These are phyloP conservation scores for Anthostomella pinea DNA, from an alignment of 2,329 filamentous ascomycete species.

Conservation along the genomic window DNA sequence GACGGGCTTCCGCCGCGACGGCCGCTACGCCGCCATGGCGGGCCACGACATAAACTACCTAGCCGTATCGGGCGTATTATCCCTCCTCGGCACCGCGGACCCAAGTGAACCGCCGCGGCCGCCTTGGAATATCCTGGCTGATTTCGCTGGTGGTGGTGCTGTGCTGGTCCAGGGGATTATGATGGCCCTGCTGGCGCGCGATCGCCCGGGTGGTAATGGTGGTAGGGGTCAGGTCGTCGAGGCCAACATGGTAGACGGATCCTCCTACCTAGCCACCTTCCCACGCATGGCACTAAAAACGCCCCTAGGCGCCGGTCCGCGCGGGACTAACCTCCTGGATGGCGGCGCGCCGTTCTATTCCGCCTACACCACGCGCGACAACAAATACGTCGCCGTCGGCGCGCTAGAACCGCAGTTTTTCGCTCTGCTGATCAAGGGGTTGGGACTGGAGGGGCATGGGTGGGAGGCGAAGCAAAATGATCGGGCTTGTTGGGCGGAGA, in stretches of 20 bases:
- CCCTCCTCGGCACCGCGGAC: slow-evolving; percentile 69
- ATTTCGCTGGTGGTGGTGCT: slow-evolving; percentile 88
- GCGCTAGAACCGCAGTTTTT: slow-evolving; percentile 90
- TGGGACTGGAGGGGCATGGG: slow-evolving; percentile 54
- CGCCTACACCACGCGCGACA: slow-evolving; percentile 80
- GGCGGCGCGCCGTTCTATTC: slow-evolving; percentile 86
- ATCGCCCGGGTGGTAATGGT: slow-evolving; percentile 62
- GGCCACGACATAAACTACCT: slow-evolving; percentile 98
- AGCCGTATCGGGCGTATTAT: slow-evolving; percentile 77
- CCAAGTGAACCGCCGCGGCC: slow-evolving; percentile 71
- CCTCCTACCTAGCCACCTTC: slow-evolving; percentile 74
- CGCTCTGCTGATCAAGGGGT: slow-evolving; percentile 59
- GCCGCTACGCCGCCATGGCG: slow-evolving; percentile 82
- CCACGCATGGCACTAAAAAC: slow-evolving; percentile 66
- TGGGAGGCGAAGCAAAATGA: slow-evolving; percentile 58
- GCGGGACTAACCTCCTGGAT: slow-evolving; percentile 79
- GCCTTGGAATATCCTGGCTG: slow-evolving; percentile 80
- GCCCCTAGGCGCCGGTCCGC: slow-evolving; percentile 57
- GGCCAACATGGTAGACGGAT: slow-evolving; percentile 95
- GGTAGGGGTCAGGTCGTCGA: slow-evolving; percentile 84
- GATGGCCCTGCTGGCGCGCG: slow-evolving; percentile 69
- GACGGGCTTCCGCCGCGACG: slow-evolving; percentile 86
- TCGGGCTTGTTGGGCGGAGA: slow-evolving; percentile 62
- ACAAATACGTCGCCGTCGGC: slow-evolving; percentile 81
- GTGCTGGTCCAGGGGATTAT: slow-evolving; percentile 79